phyloP scores from a whole-genome alignment of 345 rosid genomes.

The Brassica juncea region DNA sequence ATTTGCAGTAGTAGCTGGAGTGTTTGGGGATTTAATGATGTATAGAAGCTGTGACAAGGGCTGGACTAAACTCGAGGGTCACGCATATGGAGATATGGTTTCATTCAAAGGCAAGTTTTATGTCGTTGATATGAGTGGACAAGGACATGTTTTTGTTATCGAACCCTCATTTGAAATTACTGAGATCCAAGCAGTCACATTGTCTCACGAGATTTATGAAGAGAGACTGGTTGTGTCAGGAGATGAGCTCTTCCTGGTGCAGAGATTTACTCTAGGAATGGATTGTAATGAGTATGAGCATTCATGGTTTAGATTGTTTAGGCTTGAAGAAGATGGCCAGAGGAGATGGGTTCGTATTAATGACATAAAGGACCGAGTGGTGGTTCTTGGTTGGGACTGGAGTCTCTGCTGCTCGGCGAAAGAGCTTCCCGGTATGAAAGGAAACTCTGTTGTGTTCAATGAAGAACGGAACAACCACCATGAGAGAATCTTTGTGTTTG shows the following conservation, averaged over 20 bases:
- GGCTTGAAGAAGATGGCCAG: neutral
- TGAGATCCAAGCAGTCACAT: neutral
- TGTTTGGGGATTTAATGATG: neutral
- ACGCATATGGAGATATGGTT: neutral
- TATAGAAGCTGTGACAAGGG: conserved; percentile 10
- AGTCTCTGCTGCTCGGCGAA: conserved; percentile 4
- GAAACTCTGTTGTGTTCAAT: neutral
- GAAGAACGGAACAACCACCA: rapidly evolving
- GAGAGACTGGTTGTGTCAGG: conserved; percentile 12
- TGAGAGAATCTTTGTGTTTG: neutral
- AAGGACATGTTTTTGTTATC: neutral
- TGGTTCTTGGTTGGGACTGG: neutral
- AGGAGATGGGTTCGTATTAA: conserved; percentile 1
- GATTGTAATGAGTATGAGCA: neutral
- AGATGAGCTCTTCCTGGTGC: conserved; percentile 18
- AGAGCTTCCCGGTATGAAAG: neutral
- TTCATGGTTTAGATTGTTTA: conserved; percentile 6
- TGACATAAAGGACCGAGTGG: conserved; percentile 1
- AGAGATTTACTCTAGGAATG: neutral
- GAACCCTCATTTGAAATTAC: neutral
- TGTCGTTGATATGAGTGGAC: neutral
- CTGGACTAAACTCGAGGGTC: neutral
- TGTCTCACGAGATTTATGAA: neutral
- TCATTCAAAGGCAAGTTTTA: conserved; percentile 2
- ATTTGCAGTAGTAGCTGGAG: neutral